Evolutionary conservation across 192 early-diverging fungal genomes (phyloP).

Genomic region (Phlyctochytrium planicorne): DNA sequence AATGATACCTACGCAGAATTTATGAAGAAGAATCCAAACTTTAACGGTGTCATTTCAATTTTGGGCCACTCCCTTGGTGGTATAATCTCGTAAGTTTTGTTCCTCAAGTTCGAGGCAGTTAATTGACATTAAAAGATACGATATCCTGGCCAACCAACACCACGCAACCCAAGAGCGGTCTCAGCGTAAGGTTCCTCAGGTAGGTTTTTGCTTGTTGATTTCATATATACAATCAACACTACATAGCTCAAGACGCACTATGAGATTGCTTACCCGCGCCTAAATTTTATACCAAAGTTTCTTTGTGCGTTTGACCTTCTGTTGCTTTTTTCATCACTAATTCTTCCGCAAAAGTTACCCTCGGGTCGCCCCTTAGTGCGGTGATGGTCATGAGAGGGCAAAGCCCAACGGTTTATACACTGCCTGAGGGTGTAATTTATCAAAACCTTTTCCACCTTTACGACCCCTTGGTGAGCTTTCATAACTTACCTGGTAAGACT

Average conservation of each 20-base stretch:
- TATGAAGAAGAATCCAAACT: conserved; percentile 30
- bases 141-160: conserved; percentile 36
- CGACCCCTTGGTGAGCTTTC: conserved; percentile 40
- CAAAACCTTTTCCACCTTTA: conserved; percentile 52
- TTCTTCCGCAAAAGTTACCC: too few relatives aligned
- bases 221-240: too few relatives aligned
- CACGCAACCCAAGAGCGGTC: neutral
- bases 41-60: conserved; percentile 38
- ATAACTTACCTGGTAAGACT: neutral
- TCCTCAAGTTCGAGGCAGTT: too few relatives aligned
- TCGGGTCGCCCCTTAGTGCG: conserved; percentile 50
- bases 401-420: conserved; percentile 20
- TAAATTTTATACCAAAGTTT: conserved; percentile 41
- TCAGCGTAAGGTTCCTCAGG: conserved; percentile 5
- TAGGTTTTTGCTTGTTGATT: too few relatives aligned
- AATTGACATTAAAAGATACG: too few relatives aligned
- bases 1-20: conserved; percentile 38
- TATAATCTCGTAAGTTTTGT: conserved; percentile 36
- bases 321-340: too few relatives aligned
- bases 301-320: too few relatives aligned
- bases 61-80: conserved; percentile 48
- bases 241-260: conserved; percentile 39
- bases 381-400: conserved; percentile 50
- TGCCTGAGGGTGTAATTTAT: conserved; percentile 32
- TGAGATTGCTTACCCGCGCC: conserved; percentile 40